phyloP scores from a whole-genome alignment of 1,139 yeast species.

The Debaryomyces fabryi region DNA sequence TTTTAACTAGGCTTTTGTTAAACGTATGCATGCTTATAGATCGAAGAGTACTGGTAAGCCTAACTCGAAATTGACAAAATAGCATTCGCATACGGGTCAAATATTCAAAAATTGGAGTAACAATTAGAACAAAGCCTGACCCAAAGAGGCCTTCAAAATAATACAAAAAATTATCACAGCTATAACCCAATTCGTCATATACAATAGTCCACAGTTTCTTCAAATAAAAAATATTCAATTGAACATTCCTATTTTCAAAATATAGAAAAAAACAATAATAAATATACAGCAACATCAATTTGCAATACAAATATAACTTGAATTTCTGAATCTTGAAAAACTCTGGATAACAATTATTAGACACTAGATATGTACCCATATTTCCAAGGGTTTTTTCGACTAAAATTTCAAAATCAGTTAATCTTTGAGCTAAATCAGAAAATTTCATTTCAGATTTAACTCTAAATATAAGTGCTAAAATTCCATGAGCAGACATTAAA shows the following conservation, averaged over 20 bases:
- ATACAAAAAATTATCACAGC: constrained; percentile 3
- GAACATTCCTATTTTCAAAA: constrained; percentile 17
- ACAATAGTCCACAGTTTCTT: constrained; percentile 15
- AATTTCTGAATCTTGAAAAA: constrained; percentile 10
- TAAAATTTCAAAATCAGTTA: constrained; percentile 2
- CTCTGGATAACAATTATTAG: background rate
- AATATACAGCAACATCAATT: constrained; percentile 17
- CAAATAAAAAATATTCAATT: constrained; percentile 22
- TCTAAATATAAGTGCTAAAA: constrained; percentile 7
- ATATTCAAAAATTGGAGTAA: constrained; percentile 15
- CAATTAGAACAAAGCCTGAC: constrained; percentile 14
- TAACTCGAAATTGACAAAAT: background rate
- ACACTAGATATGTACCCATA: background rate
- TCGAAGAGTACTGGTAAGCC: background rate
- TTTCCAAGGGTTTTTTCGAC: background rate
- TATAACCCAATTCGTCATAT: constrained; percentile 2
- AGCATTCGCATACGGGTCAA: constrained; percentile 13
- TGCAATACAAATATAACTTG: constrained; percentile 15
- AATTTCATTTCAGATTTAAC: constrained; percentile 2
- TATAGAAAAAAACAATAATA: constrained; percentile 21
- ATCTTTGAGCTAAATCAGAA: constrained; percentile 1
- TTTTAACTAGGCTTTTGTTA: background rate
- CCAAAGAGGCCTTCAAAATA: constrained; percentile 12
- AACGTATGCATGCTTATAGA: background rate
- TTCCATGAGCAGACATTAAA: background rate